phyloP scores from a whole-genome alignment of 2,329 filamentous ascomycete genomes.

The Epichloe aotearoae region DNA sequence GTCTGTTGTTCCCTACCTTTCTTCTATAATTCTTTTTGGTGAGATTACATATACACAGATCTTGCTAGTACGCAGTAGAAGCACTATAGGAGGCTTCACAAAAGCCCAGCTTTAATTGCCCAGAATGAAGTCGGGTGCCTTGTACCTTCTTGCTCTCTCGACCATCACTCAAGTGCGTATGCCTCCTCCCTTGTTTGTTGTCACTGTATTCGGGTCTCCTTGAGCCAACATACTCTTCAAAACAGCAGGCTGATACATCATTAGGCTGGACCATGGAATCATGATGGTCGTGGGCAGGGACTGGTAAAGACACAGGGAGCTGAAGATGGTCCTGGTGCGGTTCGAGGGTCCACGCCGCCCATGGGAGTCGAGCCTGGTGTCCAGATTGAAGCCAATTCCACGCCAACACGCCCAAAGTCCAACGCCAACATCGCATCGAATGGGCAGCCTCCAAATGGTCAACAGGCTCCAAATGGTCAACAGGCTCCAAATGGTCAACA shows the following conservation, averaged over 20 bases:
- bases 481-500: not conserved
- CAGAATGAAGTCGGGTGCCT: conserved; percentile 10
- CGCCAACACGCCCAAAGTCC: not conserved
- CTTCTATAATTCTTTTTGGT: not conserved
- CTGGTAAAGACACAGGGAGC: not conserved
- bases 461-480: not conserved
- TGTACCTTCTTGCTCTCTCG: conserved; percentile 10
- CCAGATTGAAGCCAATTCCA: not conserved
- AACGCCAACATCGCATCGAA: not conserved
- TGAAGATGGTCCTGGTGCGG: not conserved
- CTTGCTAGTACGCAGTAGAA: not conserved
- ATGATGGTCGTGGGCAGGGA: not conserved
- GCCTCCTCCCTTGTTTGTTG: not conserved
- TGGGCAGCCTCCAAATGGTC: not conserved
- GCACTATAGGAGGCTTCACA: not conserved
- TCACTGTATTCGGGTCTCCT: not conserved
- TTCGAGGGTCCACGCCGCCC: not conserved
- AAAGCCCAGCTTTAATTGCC: not conserved
- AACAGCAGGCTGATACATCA: not conserved
- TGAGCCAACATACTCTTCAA: not conserved
- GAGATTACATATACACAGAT: no score
- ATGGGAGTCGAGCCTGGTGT: not conserved
- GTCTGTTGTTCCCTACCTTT: conserved; percentile 1
- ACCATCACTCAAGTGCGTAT: conserved; percentile 9
- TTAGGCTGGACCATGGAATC: not conserved